A percentile compares a stretch with the other conserved stretches of the same genome.
Evolutionary conservation across 2,329 filamentous ascomycete species (phyloP).

Genomic region (Didymella glomerata): DNA sequence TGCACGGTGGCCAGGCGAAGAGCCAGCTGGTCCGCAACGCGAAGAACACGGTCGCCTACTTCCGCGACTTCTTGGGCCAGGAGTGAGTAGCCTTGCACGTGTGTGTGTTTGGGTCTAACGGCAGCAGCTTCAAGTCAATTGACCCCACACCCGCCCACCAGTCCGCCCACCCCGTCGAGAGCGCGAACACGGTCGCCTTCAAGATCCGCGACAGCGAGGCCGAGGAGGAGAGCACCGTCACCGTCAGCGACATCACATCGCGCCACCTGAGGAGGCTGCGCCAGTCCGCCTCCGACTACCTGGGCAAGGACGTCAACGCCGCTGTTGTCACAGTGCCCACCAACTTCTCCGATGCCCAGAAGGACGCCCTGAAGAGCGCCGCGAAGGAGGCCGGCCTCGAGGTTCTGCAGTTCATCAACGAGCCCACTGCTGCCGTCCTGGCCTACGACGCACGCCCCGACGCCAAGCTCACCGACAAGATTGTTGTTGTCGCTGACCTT

Average conservation of each 20-base stretch:
- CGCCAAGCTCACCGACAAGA: constrained; percentile 80
- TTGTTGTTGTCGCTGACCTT: constrained; percentile 88
- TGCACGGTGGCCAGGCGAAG: constrained; percentile 95
- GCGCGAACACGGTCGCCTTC: constrained; percentile 78
- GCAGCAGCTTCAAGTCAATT: constrained; percentile 83
- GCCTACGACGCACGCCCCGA: constrained; percentile 90
- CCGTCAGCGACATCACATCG: constrained; percentile 81
- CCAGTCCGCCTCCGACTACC: constrained; percentile 85
- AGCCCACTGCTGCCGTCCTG: constrained; percentile 87
- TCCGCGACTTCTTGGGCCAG: constrained; percentile 94
- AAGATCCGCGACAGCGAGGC: constrained; percentile 76
- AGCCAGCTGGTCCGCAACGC: constrained; percentile 90
- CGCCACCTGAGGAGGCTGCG: constrained; percentile 85
- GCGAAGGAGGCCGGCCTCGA: constrained; percentile 84
- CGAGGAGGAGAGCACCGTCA: constrained; percentile 68
- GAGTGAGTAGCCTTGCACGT: constrained; percentile 66
- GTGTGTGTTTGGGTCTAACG: not conserved
- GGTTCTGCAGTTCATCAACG: constrained; percentile 89
- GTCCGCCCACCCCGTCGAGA: constrained; percentile 85
- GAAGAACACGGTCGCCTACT: constrained; percentile 92
- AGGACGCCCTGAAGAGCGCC: constrained; percentile 77
- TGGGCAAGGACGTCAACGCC: constrained; percentile 93
- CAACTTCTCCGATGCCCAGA: constrained; percentile 89
- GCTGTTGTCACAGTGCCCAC: constrained; percentile 94
- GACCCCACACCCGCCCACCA: constrained; percentile 95